phyloP scores from a whole-genome alignment of 75 land plant genomes.

The Pinus albicaulis region DNA sequence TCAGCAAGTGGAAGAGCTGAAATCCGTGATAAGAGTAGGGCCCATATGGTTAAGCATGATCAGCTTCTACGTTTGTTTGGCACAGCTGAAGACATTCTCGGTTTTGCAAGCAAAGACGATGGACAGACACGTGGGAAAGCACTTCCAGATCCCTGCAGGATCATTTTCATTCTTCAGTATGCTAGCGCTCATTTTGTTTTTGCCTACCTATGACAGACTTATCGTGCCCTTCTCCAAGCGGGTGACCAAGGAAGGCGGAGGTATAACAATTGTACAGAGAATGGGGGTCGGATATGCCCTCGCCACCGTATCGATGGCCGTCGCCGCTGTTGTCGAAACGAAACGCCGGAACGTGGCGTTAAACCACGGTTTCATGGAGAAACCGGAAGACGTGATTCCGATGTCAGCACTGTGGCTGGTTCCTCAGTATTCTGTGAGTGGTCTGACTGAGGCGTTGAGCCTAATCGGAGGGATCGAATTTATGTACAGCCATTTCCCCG shows the following conservation, averaged over 20 bases:
- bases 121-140: conserved; percentile 30
- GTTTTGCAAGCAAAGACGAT: conserved; percentile 36
- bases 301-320: conserved; percentile 36
- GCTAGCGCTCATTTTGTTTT: conserved; percentile 38
- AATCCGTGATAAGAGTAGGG: conserved; percentile 55
- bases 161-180: conserved; percentile 42
- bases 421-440: conserved; percentile 62
- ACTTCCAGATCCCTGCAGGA: conserved; percentile 52
- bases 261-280: conserved; percentile 59
- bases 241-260: conserved; percentile 24
- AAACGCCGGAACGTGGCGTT: conserved; percentile 22
- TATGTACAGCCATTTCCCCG: conserved; percentile 76
- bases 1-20: conserved; percentile 78
- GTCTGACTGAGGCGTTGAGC: conserved; percentile 68
- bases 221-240: conserved; percentile 26
- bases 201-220: conserved; percentile 65
- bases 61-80: conserved; percentile 44
- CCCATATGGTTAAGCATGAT: conserved; percentile 71
- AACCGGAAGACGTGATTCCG: conserved; percentile 10
- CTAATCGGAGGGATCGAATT: conserved; percentile 72
- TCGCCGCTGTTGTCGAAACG: conserved; percentile 43
- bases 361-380: conserved; percentile 1
- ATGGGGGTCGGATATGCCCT: conserved; percentile 49
- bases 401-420: conserved; percentile 66
- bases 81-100: conserved; percentile 71